Base-by-base conservation (phyloP, 2,329 filamentous ascomycete genomes). In the Dothistroma septosporum region DNA sequence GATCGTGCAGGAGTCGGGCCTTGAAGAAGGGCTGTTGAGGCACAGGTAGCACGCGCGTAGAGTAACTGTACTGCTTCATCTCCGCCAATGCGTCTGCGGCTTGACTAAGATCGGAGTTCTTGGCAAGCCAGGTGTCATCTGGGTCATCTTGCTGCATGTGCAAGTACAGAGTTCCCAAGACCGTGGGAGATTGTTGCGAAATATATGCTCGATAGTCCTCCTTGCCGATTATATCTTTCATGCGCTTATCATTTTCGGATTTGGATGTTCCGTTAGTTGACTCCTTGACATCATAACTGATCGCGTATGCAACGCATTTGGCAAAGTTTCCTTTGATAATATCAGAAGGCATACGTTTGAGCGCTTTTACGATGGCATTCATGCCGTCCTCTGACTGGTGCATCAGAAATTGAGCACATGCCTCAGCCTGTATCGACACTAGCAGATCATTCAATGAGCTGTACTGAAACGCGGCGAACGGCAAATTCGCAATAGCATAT, bases 11-110 rank as follows among this genome's bases (percentile, higher is more conserved):
- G 68, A 88, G 89, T 66, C 87, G 91, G 31, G 88, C 87, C 66
- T 84, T 88, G 76, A 97, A 97, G 57, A 86, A 87, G 2, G 94
- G 94, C 69, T 97, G 92, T 67, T 96, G 92, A 59, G 88, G 90
- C 11, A 87, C 80, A 2, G 91, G 89, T 8, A 97, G 78, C 12
- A 78, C 76, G 31, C 84, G 82, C 1, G 79, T 77, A 0, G 92
- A 92, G 64, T 87, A 80, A 32, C 89, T 85, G 65, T 87, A 86
- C 2, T 73, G 75, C 65, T 86, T 87, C 70, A 99, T 96, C 31
- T 85, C 81, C 16, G 79, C 77, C 76, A 96, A 83, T 32, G 83
- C 85, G 31, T 85, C 77, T 2, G 83, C 82, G 3, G 91, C 87
- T 57, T 85, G 81, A 1, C 75, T 73, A 57, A 90, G 86, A 1